Evolutionary conservation across 2,329 filamentous ascomycete genomes (phyloP).

Genomic region (Scleromitrula shiraiana): DNA sequence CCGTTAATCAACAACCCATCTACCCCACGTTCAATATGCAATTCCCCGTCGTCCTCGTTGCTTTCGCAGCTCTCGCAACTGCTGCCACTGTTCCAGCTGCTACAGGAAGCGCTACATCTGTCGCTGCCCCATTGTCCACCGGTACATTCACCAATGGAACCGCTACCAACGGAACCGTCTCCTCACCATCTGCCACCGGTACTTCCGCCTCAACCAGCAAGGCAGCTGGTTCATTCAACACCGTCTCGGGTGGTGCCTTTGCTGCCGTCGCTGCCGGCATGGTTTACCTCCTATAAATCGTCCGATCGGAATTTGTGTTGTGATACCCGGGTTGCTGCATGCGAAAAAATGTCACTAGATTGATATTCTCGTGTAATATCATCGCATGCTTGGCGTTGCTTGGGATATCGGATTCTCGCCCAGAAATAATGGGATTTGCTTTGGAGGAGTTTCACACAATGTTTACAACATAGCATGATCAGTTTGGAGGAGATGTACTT

Average conservation of each 20-base stretch:
- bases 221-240: not conserved
- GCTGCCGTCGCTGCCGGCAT: conserved; percentile 8
- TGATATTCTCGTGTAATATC: conserved; percentile 6
- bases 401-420: conserved; percentile 2
- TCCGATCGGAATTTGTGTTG: not conserved
- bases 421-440: conserved; percentile 1
- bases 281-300: conserved; percentile 7
- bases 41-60: conserved; percentile 11
- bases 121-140: not conserved
- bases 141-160: conserved; percentile 5
- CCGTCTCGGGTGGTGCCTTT: conserved; percentile 3
- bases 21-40: conserved; percentile 11
- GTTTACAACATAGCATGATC: not conserved
- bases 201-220: not conserved
- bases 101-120: conserved; percentile 5
- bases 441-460: conserved; percentile 7
- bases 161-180: not conserved
- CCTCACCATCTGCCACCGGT: not conserved
- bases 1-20: not conserved
- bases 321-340: conserved; percentile 7
- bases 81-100: conserved; percentile 12
- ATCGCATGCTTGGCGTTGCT: conserved; percentile 4
- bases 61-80: conserved; percentile 12
- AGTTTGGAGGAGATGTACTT: conserved; percentile 2
- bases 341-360: conserved; percentile 6